Conservation (phyloP, 345 rosid species). For the Citrus reticulata region DNA sequence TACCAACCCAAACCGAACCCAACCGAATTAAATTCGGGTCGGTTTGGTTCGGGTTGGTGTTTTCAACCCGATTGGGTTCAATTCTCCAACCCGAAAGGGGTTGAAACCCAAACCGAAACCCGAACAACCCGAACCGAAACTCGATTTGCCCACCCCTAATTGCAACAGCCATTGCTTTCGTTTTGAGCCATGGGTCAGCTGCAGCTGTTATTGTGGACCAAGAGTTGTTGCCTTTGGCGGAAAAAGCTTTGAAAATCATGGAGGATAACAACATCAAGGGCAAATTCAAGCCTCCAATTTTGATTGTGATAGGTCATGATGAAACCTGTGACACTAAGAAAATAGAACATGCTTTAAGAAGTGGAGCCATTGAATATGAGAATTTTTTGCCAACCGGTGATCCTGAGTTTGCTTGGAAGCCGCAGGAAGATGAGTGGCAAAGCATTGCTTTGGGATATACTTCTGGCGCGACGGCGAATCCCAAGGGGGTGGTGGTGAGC, state of each 20-base stretch:
- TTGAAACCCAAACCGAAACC: no score
- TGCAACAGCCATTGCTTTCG: slow-evolving; percentile 52
- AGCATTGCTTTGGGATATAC: slow-evolving; percentile 92
- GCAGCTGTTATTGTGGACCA: slow-evolving; percentile 75
- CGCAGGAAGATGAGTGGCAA: slow-evolving; percentile 94
- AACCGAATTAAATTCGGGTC: no score
- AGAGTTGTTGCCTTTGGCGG: slow-evolving; percentile 63
- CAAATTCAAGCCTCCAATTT: slow-evolving; percentile 49
- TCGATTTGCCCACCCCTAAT: no score
- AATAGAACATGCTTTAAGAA: slow-evolving; percentile 47
- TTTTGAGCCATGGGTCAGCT: slow-evolving; percentile 72
- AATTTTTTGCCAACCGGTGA: slow-evolving; percentile 70
- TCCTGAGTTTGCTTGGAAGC: slow-evolving; percentile 69
- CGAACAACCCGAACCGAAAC: no score
- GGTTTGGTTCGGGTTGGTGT: no score
- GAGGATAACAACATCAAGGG: slow-evolving; percentile 38
- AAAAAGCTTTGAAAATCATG: slow-evolving; percentile 64
- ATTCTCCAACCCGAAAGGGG: no score
- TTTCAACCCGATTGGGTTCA: no score
- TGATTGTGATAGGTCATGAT: slow-evolving; percentile 66
- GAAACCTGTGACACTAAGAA: slow-evolving; percentile 56
- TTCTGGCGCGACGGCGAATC: slow-evolving; percentile 91
- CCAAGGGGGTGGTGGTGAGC: slow-evolving; percentile 78
- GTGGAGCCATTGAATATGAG: slow-evolving; percentile 86
- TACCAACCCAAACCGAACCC: no score